Evolutionary conservation across 23 red algal species (phyloP), one percentile per base, ranked within the genome.

Genomic region (Gracilariopsis chorda): DNA sequence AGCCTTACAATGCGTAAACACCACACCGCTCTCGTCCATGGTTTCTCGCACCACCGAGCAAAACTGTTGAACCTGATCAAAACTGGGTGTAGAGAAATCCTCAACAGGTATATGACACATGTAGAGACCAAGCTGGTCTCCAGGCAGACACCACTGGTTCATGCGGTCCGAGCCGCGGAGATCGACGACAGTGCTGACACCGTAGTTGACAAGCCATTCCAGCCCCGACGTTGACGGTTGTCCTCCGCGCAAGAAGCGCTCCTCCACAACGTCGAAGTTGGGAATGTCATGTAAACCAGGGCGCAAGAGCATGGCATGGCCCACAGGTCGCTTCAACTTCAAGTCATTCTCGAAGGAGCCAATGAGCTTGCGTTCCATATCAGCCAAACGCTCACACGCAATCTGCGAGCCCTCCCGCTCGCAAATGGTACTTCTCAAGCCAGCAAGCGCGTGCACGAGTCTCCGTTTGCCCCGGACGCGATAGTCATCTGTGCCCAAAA

Each of bases 1-100:
- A 11, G 94, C 94, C 81, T 96, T 96, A 53, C 94, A 96, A 60
- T 87, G 86, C 6, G 90, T 56, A 80, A 89, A 96, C 9, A 80
- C 34, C 3, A 80, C 78, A 11, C 90, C 71, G 9, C 61, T 48
- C 13, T 67, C 51, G 1, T 16, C 28, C 2, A 35, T 46, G 7
- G 64, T 58, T 3, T 45, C 4, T 29, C 61, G 51, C 19, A 84
- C 59, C 21, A 93, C 27, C n/a, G 69, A 35, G 62, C 82, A 64
- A 60, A 85, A 86, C 28, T 43, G n/a, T 7, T 78, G 35, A 8
- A 96, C 86, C 39, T 96, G 94, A 23, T 88, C 94, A 42, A 92
- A 81, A 28, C 70, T 92, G 16, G 94, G 94, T 11, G 86, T 89
- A 9, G 41, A 30, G 55, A 96, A 96, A 59, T 96, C 94, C 51